Conservation (phyloP, 1,284 basidiomycete species). For the Exsudoporus floridanus region DNA sequence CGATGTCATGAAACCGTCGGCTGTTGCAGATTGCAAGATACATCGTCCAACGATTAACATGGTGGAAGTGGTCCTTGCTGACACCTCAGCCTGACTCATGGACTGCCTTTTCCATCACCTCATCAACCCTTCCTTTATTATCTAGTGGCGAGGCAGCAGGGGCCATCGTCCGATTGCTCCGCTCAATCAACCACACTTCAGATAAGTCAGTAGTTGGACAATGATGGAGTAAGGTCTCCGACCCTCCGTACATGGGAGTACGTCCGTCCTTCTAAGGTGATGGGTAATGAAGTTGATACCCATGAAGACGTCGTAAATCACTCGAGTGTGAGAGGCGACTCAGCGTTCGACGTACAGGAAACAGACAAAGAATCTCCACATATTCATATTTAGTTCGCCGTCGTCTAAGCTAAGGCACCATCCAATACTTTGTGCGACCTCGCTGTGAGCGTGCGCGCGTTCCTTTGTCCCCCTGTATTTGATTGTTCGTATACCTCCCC, state of each 20-base stretch:
- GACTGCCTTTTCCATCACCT: conserved; percentile 7
- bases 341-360: conserved; percentile 2
- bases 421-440: conserved; percentile 5
- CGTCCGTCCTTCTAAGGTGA: conserved; percentile 5
- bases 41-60: neutral
- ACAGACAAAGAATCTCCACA: conserved; percentile 14
- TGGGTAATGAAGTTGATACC: conserved; percentile 3
- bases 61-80: neutral
- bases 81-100: conserved; percentile 20
- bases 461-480: conserved; percentile 1
- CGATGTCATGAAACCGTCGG: neutral
- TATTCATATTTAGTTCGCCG: conserved; percentile 16
- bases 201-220: neutral
- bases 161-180: neutral
- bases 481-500: conserved; percentile 9
- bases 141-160: neutral
- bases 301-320: conserved; percentile 18
- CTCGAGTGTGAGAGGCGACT: conserved; percentile 9
- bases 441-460: neutral
- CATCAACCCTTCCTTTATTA: conserved; percentile 10
- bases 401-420: neutral
- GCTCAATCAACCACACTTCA: neutral
- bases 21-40: neutral
- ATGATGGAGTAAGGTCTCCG: neutral
- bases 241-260: conserved; percentile 23